Evolutionary conservation across 495 filamentous ascomycete species (phyloP).

Genomic region (Penicillium odoratum): DNA sequence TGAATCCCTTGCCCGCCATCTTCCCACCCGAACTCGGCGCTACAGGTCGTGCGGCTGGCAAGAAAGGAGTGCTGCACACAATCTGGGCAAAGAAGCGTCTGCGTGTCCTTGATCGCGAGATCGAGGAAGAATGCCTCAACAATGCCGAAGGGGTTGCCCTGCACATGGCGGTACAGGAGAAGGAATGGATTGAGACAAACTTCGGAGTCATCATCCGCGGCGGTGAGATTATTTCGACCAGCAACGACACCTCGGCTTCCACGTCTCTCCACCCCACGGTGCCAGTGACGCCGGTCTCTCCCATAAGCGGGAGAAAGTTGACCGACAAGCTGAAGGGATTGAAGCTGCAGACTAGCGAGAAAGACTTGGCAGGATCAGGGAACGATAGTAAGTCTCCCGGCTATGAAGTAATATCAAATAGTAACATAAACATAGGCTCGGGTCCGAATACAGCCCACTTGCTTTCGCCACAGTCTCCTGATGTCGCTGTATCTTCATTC

Average conservation of each 20-base stretch:
- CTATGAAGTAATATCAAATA: neutral
- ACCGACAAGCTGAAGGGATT: slow-evolving; percentile 75
- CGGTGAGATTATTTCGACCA: slow-evolving; percentile 14
- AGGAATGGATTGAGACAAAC: slow-evolving; percentile 76
- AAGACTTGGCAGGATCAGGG: slow-evolving; percentile 47
- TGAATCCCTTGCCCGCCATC: slow-evolving; percentile 78
- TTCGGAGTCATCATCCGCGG: slow-evolving; percentile 58
- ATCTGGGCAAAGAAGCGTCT: slow-evolving; percentile 80
- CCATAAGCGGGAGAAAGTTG: slow-evolving; percentile 60
- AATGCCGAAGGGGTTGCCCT: slow-evolving; percentile 78
- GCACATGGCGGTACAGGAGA: slow-evolving; percentile 77
- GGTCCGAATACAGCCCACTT: slow-evolving; percentile 32
- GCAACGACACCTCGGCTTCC: slow-evolving; percentile 15
- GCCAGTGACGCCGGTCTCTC: slow-evolving; percentile 57
- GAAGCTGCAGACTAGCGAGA: slow-evolving; percentile 69
- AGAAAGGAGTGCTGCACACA: slow-evolving; percentile 78
- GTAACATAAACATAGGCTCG: neutral
- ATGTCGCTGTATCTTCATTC: slow-evolving; percentile 67
- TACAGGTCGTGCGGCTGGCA: slow-evolving; percentile 63
- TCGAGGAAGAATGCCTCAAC: slow-evolving; percentile 56
- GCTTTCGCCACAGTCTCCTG: slow-evolving; percentile 60
- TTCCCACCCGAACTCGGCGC: slow-evolving; percentile 71
- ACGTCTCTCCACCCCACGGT: slow-evolving; percentile 14
- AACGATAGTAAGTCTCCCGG: slow-evolving; percentile 41
- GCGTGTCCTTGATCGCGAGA: slow-evolving; percentile 70